Evolutionary conservation across 192 early-diverging fungal genomes (phyloP).

Genomic region (Phycomyces blakesleeanus): DNA sequence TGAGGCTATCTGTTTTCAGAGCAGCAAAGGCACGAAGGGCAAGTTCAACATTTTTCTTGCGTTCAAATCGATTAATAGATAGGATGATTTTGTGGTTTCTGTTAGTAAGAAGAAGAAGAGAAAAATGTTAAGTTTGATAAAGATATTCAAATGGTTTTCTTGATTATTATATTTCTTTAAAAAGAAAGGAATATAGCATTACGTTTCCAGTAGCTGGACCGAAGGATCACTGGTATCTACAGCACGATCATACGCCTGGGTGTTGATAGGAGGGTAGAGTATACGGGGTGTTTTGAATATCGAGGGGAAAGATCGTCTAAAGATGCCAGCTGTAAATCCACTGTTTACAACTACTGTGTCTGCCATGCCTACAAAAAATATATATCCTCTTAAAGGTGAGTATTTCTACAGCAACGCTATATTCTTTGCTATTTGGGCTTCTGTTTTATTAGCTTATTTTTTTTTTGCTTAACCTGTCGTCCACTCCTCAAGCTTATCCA

Average conservation of each 20-base stretch:
- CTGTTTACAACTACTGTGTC: conserved; percentile 93
- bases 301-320: conserved; percentile 64
- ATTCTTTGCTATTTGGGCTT: no score
- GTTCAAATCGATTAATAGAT: conserved; percentile 96
- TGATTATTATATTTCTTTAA: conserved; percentile 8
- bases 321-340: conserved; percentile 76
- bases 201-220: conserved; percentile 48
- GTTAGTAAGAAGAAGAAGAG: no score
- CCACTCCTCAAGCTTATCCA: conserved; percentile 81
- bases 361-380: conserved; percentile 59
- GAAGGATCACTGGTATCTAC: conserved; percentile 52
- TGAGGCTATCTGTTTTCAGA: conserved; percentile 26
- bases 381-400: neutral
- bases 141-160: conserved; percentile 7
- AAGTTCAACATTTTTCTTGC: conserved; percentile 85
- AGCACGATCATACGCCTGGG: conserved; percentile 62
- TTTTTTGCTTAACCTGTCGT: conserved; percentile 62
- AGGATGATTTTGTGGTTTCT: conserved; percentile 46
- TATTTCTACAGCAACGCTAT: no score
- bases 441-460: no score
- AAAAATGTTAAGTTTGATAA: no score
- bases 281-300: conserved; percentile 65
- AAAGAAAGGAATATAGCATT: no score
- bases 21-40: conserved; percentile 73
- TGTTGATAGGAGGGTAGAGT: conserved; percentile 80